Evolutionary conservation across 1,284 basidiomycete genomes (phyloP), one percentile per base, ranked within the genome.

Genomic region (Cystobasidium pallidum): DNA sequence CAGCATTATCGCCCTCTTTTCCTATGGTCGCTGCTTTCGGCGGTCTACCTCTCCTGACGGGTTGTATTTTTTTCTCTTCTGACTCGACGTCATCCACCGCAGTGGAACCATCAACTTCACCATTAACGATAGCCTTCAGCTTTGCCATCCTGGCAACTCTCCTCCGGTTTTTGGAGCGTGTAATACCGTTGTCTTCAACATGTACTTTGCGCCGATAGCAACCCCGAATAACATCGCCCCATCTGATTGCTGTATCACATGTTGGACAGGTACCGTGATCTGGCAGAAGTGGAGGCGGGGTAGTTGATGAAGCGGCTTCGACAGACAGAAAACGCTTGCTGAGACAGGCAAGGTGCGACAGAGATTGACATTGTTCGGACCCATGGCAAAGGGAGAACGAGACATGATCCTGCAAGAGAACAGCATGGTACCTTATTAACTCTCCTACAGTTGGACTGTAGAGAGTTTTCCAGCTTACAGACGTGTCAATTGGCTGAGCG

Each of bases 221-320:
- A 0, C 87, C 88, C 11, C 88, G 84, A 19, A 92, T 82, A 36
- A 91, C 79, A 75, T 91, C 87, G 10, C 89, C 89, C 90, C 90
- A 93, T 1, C 89, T 82, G 0, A 85, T 82, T 73, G 86, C 86
- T 0, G 80, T 78, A 0, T 78, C 70, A 76, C 91, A 92, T 0
- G 82, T 80, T 2, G 81, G 82, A 77, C 91, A 92, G 0, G 78
- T 72, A 1, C 89, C 90, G 1, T 84, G 84, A 41, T 86, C 84
- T 0, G 89, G 90, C 24, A 92, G 81, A 41, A 91, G 79, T n/a
- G 80, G 78, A 11, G 78, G 75, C 21, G 79, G 66, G 10, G 75
- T 66, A 21, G 78, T 73, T 68, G 81, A 75, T 2, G 78, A 54
- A 11, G 74, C 28, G 13, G 72, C 19, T 15, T 45, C n/a, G 58